These are phyloP conservation scores for Trichoderma gracile DNA, from an alignment of 2,329 filamentous ascomycete species.

Conservation along the genomic window DNA sequence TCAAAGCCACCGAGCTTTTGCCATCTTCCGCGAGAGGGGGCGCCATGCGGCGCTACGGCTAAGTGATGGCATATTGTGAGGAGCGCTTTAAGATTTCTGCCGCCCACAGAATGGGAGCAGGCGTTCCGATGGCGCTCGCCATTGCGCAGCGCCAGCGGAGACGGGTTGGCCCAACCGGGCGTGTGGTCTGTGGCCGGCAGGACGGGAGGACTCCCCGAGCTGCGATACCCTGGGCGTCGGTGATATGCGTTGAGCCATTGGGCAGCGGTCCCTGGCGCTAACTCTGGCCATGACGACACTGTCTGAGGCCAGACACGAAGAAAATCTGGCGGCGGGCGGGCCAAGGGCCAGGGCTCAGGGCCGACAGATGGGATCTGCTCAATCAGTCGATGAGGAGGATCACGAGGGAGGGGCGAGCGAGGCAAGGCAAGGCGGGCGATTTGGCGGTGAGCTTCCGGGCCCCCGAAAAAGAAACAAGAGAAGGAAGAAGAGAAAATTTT, in stretches of 20 bases:
- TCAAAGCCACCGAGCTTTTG: conserved; percentile 16
- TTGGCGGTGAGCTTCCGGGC: conserved; percentile 23
- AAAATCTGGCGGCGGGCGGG: conserved; percentile 16
- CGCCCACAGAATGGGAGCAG: conserved; percentile 1
- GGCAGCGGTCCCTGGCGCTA: conserved; percentile 13
- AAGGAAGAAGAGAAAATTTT: neutral
- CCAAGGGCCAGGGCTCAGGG: conserved; percentile 15
- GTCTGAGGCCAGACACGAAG: conserved; percentile 19
- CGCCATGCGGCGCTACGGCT: conserved; percentile 26
- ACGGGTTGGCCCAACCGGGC: conserved; percentile 13
- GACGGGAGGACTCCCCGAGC: conserved; percentile 21
- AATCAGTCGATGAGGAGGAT: conserved; percentile 25
- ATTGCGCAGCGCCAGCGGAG: conserved; percentile 12
- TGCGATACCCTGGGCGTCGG: conserved; percentile 8
- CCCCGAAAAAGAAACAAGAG: neutral
- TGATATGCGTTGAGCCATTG: conserved; percentile 26
- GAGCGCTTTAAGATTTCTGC: conserved; percentile 25
- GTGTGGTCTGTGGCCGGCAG: conserved; percentile 13
- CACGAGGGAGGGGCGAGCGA: conserved; percentile 5
- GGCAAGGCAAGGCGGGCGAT: conserved; percentile 15
- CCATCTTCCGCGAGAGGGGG: conserved; percentile 22
- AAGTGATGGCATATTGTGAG: conserved; percentile 15
- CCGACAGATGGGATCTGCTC: conserved; percentile 24
- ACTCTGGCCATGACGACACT: conserved; percentile 25
- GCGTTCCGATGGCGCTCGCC: conserved; percentile 21